Conservation (phyloP, 805 yeast genomes). For the Isabelozyma gotoi region DNA sequence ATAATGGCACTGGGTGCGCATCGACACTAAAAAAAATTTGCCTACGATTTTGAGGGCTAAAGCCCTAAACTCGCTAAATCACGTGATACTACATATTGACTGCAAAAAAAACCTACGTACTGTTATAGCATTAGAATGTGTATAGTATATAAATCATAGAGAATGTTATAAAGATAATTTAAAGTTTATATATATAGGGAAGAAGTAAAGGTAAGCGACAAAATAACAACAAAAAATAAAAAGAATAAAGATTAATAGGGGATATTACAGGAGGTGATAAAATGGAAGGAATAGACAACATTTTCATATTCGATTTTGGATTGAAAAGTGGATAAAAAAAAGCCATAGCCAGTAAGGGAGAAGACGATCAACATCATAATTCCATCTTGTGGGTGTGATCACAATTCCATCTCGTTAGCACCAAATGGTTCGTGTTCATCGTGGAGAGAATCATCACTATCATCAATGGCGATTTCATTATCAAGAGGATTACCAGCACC, state of each 20-base stretch:
- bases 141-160: neutral
- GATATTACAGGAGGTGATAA: neutral
- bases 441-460: constrained; percentile 36
- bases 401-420: constrained; percentile 44
- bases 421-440: constrained; percentile 43
- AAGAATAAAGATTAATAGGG: neutral
- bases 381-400: constrained; percentile 4
- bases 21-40: neutral
- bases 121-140: neutral
- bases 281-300: no score
- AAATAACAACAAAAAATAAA: neutral
- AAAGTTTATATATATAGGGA: neutral
- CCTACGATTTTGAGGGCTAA: constrained; percentile 15
- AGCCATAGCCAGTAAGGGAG: neutral
- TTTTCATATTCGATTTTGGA: neutral
- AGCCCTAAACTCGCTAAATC: constrained; percentile 11
- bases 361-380: neutral
- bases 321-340: neutral
- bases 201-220: neutral
- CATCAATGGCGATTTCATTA: constrained; percentile 34
- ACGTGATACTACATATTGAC: neutral
- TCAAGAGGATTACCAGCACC: constrained; percentile 10
- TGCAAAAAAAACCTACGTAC: no score
- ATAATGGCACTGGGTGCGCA: neutral
- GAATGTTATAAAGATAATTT: neutral